Base-by-base conservation (phyloP, 495 filamentous ascomycete species). In the Rhizodiscina lignyota region DNA sequence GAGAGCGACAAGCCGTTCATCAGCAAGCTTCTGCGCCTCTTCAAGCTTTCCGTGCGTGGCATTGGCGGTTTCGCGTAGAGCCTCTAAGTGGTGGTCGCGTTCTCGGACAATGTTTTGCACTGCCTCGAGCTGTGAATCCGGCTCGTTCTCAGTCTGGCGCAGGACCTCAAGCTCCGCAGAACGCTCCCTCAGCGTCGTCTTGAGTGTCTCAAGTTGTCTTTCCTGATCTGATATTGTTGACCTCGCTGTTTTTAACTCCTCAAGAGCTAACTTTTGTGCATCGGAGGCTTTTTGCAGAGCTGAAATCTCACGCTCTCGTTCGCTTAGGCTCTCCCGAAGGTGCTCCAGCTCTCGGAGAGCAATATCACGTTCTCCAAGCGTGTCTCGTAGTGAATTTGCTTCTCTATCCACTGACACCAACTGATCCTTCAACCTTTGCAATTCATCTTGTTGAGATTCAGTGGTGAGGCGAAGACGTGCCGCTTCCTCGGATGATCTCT, bases 181-280 rank as follows among this genome's bases (percentile, higher is more conserved):
- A 5, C 38, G 41, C 17, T 48, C 45, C 11, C 28, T 19, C 6
- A 45, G 19, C 1, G 39, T 41, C 24, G 28, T 35, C 3, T 43
- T 42, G 13, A 37, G 38, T 18, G 34, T 46, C 15, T 41, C 39
- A 3, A 52, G 36, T 12, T 52, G 42, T 13, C 48, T 41, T 4
- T 36, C 35, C 1, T 40, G 35, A 15, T 49, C 42, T 19, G 22
- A 22, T 8, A 45, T 35, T 8, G 41, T 37, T 6, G 42, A 19
- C 21, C 24, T 29, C 15, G 46, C 21, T 12, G 16, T 36, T 30
- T 30, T 37, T 8, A 59, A 38, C 23, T 57, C 45, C 20, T 54
- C 41, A 15, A 55, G 46, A 16, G 47, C 20, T 29, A 43, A 16
- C 26, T 54, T 49, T 36, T 55, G 47, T 17, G 47, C 39, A 12